Conservation (phyloP, 805 yeast species). For the Citeromyces nyonsensis region DNA sequence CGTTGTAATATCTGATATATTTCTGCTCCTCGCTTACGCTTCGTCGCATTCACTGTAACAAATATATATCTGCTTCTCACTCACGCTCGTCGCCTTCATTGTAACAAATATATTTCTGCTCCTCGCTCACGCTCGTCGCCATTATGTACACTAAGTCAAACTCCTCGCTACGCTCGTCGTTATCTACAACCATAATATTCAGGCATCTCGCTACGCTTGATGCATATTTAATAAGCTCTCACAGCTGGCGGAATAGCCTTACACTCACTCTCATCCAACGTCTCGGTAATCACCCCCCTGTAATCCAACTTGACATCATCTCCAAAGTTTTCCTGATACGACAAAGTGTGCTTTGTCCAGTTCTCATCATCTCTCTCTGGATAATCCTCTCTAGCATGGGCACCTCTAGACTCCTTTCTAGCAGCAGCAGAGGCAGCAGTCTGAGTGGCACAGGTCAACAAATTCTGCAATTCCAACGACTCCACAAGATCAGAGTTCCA, state of each 20-base stretch:
- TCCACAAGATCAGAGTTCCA: conserved; percentile 97
- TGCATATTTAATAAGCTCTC: conserved; percentile 61
- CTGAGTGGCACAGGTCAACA: conserved; percentile 93
- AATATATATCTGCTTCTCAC: too few species aligned
- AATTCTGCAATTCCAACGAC: conserved; percentile 89
- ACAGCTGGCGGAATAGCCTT: conserved; percentile 93
- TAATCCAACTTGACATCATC: conserved; percentile 62
- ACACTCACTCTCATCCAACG: conserved; percentile 87
- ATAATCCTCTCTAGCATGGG: conserved; percentile 96
- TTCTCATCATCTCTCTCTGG: conserved; percentile 90
- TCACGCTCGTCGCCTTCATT: too few species aligned
- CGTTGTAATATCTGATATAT: too few species aligned
- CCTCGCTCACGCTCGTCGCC: too few species aligned
- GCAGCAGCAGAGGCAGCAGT: conserved; percentile 90
- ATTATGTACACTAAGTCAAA: too few species aligned
- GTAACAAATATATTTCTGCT: too few species aligned
- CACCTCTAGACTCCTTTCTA: conserved; percentile 96
- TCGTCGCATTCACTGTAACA: too few species aligned
- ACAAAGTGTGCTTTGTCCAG: conserved; percentile 96
- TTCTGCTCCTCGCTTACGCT: too few species aligned
- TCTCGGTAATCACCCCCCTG: conserved; percentile 71
- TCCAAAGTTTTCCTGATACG: conserved; percentile 72
- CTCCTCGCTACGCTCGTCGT: background rate
- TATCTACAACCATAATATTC: background rate
- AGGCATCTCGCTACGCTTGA: background rate